Evolutionary conservation across 345 rosid species (phyloP), one percentile per base, ranked within the genome.

Genomic region (Anastatica hierochuntica): DNA sequence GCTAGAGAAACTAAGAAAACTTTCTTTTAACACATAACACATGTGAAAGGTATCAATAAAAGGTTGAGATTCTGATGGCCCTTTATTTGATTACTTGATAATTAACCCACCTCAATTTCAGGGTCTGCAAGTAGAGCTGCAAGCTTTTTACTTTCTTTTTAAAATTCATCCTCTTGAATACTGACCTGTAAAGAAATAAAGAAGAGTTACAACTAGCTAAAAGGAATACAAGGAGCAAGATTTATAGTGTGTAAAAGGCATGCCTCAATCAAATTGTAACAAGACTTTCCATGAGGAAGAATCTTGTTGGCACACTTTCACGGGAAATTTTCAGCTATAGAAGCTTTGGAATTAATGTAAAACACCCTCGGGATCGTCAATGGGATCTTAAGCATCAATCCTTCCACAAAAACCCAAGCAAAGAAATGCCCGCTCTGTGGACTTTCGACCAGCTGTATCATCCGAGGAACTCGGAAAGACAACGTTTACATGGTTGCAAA

Each of bases 91-190:
- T 10, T 19, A 52, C 24, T 37, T 3, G 17, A 21, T 16, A 3
- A 39, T 13, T 43, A 14, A 42, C 85, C 65, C 14, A 86, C 98
- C 98, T 90, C 95, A 55, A 87, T 72, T 69, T 82, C 95, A 23
- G 98, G 96, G 77, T 90, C 85, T 27, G 95, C 87, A 51, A 90
- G 84, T 62, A 90, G 95, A 50, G 98, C 92, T 19, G 77, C 77
- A 19, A 81, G 77, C 66, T 82, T 84, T 68, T 77, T 84, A 73
- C 78, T 75, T 70, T 84, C 94, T 26, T 76, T 60, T 70, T 51
- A 68, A 60, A 77, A 90, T 37, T 76, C 82, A 53, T 76, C 87
- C 76, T 87, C 96, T 42, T 81, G 85, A 69, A 73, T 64, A 31
- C 43, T 52, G 38, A 85, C 83, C 94, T 81, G 72, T 72, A 14